Evolutionary conservation across 2,329 filamentous ascomycete genomes (phyloP).

Genomic region (Ophiocordyceps robertsii): DNA sequence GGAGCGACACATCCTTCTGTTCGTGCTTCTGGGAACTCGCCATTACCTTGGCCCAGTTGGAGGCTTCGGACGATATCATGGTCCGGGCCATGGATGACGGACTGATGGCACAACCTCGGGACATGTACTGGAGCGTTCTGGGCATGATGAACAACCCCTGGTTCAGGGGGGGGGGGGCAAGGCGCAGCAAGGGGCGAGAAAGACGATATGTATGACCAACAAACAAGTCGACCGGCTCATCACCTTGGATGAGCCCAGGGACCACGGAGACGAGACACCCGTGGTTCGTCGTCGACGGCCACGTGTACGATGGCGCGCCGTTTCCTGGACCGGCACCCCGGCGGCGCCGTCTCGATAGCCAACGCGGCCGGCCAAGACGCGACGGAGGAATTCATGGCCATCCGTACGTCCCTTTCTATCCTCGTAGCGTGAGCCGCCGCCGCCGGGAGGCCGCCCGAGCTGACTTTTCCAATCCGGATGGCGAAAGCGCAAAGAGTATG

Average conservation of each 20-base stretch:
- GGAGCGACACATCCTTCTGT: slow-evolving; percentile 72
- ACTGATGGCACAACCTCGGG: slow-evolving; percentile 73
- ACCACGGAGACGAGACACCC: slow-evolving; percentile 54
- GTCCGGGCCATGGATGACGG: slow-evolving; percentile 83
- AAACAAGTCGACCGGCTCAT: slow-evolving; percentile 50
- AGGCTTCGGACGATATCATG: slow-evolving; percentile 56
- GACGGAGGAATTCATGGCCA: slow-evolving; percentile 82
- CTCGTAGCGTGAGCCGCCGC: background rate
- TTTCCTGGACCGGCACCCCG: slow-evolving; percentile 77
- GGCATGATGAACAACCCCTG: slow-evolving; percentile 99
- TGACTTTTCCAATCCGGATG: slow-evolving; percentile 39
- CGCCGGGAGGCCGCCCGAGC: background rate
- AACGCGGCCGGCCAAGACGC: slow-evolving; percentile 71
- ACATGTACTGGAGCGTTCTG: slow-evolving; percentile 92
- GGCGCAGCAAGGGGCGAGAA: slow-evolving; percentile 32
- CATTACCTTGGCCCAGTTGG: slow-evolving; percentile 48
- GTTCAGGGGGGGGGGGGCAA: slow-evolving; percentile 46
- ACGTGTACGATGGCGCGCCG: slow-evolving; percentile 75
- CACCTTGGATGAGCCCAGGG: slow-evolving; percentile 55
- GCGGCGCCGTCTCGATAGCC: slow-evolving; percentile 73
- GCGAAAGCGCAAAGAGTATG: slow-evolving; percentile 84
- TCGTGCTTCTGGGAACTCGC: slow-evolving; percentile 87
- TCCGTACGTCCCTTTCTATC: slow-evolving; percentile 48
- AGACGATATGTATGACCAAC: slow-evolving; percentile 68
- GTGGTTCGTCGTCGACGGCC: slow-evolving; percentile 80